A percentile compares a stretch with the other conserved stretches of the same genome.
phyloP scores from a whole-genome alignment of 176 grass and related monocot genomes.

The bread wheat (Triticum aestivum) region DNA sequence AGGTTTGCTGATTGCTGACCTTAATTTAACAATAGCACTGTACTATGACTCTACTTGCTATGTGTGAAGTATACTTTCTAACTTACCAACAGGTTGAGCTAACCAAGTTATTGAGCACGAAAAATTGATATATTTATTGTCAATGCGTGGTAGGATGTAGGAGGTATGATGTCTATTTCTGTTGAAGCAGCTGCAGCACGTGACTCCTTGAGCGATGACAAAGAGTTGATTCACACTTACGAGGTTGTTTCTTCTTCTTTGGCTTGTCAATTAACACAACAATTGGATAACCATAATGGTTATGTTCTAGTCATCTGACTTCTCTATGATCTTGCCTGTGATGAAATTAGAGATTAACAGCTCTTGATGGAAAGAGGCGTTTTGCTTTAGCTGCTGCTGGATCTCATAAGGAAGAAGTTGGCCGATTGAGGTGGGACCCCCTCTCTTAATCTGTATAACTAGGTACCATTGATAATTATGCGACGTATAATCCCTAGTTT shows the following conservation, averaged over 20 bases:
- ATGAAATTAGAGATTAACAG: slow-evolving; percentile 84
- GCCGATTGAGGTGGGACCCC: slow-evolving; percentile 63
- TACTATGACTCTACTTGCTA: slow-evolving; percentile 15
- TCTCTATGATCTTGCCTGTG: slow-evolving; percentile 36
- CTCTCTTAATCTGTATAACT: background rate
- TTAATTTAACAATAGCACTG: slow-evolving; percentile 25
- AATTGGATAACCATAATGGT: slow-evolving; percentile 16
- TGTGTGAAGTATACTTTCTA: slow-evolving; percentile 18
- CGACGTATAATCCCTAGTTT: background rate
- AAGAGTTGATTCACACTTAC: slow-evolving; percentile 92
- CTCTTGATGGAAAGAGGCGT: slow-evolving; percentile 97
- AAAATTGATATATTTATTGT: slow-evolving; percentile 17
- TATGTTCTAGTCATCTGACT: slow-evolving; percentile 36
- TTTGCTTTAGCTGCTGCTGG: slow-evolving; percentile 95
- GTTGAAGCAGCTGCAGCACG: slow-evolving; percentile 94
- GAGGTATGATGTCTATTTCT: slow-evolving; percentile 99
- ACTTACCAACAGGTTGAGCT: slow-evolving; percentile 29
- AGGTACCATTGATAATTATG: slow-evolving; percentile 13
- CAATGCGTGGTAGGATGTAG: slow-evolving; percentile 68
- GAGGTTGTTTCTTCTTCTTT: slow-evolving; percentile 64
- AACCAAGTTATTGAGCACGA: background rate
- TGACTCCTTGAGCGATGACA: slow-evolving; percentile 87
- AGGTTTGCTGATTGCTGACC: slow-evolving; percentile 51
- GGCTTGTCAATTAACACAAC: slow-evolving; percentile 21
- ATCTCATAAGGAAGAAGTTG: slow-evolving; percentile 99